Percentiles rank a stretch among this genome's conserved stretches.
These are phyloP conservation scores for Ceratocystis variospora DNA, from an alignment of 2,329 filamentous ascomycete species.

Conservation along the genomic window DNA sequence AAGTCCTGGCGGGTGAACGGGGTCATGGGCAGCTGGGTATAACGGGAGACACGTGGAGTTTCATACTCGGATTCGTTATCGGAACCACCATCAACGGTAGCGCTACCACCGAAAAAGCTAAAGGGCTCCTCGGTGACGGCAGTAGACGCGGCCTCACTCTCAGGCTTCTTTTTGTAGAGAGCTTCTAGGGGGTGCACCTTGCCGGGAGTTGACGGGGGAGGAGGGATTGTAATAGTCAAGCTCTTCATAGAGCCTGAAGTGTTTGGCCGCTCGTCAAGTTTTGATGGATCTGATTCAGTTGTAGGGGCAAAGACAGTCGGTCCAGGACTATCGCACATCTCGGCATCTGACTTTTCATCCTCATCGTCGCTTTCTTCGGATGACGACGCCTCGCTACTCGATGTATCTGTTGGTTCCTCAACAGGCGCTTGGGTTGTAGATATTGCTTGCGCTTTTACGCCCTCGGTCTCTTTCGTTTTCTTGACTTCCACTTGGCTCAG, in stretches of 20 bases:
- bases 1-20: constrained; percentile 72
- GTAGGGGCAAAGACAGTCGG: constrained; percentile 1
- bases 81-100: constrained; percentile 36
- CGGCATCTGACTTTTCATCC: background rate
- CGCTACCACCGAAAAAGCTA: constrained; percentile 58
- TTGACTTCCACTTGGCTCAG: constrained; percentile 19
- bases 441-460: background rate
- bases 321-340: constrained; percentile 5
- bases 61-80: constrained; percentile 28
- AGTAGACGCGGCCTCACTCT: constrained; percentile 26
- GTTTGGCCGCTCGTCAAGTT: constrained; percentile 27
- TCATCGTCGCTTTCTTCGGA: constrained; percentile 19
- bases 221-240: constrained; percentile 44
- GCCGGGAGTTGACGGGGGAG: constrained; percentile 33
- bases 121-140: constrained; percentile 40
- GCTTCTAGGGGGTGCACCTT: constrained; percentile 78
- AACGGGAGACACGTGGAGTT: constrained; percentile 15
- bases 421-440: constrained; percentile 18
- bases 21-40: constrained; percentile 50
- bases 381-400: constrained; percentile 21
- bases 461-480: constrained; percentile 9
- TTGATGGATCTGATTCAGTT: constrained; percentile 13
- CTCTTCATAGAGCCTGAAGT: constrained; percentile 38
- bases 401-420: constrained; percentile 19
- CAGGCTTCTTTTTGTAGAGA: constrained; percentile 57